Conservation (phyloP, 169 alveolate genomes). For the Plasmodium blacklocki region DNA sequence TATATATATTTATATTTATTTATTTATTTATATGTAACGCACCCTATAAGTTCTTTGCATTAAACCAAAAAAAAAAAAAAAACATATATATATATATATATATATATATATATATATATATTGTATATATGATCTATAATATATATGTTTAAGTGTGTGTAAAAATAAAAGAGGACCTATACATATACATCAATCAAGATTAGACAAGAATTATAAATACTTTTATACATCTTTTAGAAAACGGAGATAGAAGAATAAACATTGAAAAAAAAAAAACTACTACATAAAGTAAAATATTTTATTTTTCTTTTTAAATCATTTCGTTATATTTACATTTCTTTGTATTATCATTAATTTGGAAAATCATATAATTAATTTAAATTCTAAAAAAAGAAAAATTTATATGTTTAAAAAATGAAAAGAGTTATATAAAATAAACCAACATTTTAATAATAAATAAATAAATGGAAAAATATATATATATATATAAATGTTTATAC, state of each 20-base stretch:
- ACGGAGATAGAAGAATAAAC: not conserved
- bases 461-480: not conserved
- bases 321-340: not conserved
- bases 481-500: no score
- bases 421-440: not conserved
- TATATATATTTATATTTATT: no score
- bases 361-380: slow-evolving; percentile 22
- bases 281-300: slow-evolving; percentile 6
- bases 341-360: slow-evolving; percentile 21
- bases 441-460: not conserved
- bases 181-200: not conserved
- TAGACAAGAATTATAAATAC: slow-evolving; percentile 32
- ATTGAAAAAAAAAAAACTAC: slow-evolving; percentile 23
- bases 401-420: slow-evolving; percentile 6
- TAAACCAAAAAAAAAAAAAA: no score
- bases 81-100: no score
- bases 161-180: slow-evolving; percentile 17
- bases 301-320: not conserved
- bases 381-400: slow-evolving; percentile 11
- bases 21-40: no score
- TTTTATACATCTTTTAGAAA: slow-evolving; percentile 15
- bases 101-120: no score
- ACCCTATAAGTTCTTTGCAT: no score
- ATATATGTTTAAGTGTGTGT: not conserved
- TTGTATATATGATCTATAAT: no score